Base-by-base conservation (phyloP, 2,329 filamentous ascomycete genomes). In the Paecilomyces formosus region DNA sequence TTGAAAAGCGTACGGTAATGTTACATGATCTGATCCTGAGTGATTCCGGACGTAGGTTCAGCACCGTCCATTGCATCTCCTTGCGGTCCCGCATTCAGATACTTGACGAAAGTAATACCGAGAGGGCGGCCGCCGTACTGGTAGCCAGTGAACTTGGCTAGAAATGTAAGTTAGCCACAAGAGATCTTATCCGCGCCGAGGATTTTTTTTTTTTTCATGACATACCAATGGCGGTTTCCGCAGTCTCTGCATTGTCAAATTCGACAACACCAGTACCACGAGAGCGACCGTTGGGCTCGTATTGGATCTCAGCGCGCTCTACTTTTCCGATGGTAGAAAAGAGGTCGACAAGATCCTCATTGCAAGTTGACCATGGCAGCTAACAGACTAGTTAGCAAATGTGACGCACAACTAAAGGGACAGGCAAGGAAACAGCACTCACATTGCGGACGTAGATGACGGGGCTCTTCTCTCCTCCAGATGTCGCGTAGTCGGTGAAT, bases 1-100 rank as follows among this genome's bases (percentile, higher is more conserved):
- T 24, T 28, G 26, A 52, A 52, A 52, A 52, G 50, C 50, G 55
- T 53, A 35, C 55, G 39, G 52, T 64, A 31, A 57, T 50, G 55
- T 79, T 79, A 97, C 92, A 97, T 96, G 77, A 97, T 97, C 80
- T 97, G 92, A 72, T 97, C 93, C 77, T 97, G 94, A n/a, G 92
- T 96, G 71, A 96, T 78, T 61, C 88, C 88, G 55, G 81, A 75
- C 26, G 81, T 79, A 45, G 78, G 85, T 63, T 89, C 85, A 62
- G 91, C 86, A 33, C 87, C 90, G 65, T 97, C 92, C 91, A 97
- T 96, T 66, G 81, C 83, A 63, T 92, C 88, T 62, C 77, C 79
- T 21, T 74, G 78, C 52, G 78, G 81, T 49, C 85, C 82, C 56
- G 84, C 81, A 71, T 88, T 93, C 64, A 90, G 80, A 76, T 97